Base-by-base conservation (phyloP, 805 yeast species). In the Monosporozyma aerobia region DNA sequence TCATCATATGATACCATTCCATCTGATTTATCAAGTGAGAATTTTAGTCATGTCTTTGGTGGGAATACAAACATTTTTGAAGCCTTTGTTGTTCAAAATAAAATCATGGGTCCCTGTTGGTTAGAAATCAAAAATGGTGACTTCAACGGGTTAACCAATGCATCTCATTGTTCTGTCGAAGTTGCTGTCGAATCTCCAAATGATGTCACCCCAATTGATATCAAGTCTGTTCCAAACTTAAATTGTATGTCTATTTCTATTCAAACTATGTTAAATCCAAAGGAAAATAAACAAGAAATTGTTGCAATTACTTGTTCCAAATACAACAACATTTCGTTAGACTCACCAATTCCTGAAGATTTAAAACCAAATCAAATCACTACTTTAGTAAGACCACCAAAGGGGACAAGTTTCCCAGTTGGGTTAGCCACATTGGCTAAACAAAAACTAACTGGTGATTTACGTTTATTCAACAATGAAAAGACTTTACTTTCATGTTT, bases 101-200 rank as follows among this genome's bases (percentile, higher is more conserved):
- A 85, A 59, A 77, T 94, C 46, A 90, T 89, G 97, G 99, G 99
- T 9, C 99, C 99, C 3, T 90, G 98, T 67, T 94, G 99, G 99
- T 73, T 94, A 50, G 85, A 85, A 48, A 75, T 94, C 50, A 73
- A 76, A 44, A 76, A 79, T 49, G 85, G 83, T 48, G 82, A 83
- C 56, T 85, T 86, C 59, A 64, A 67, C 25, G 67, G 79, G 0
- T 67, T 83, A 43, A 77, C 75, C 50, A 84, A 82, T 61, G 76
- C 86, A 2, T 83, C 96, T 0, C 92, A 90, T 70, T 87, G 95
- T 69, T 79, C 79, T 52, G 76, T 87, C n/a, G 96, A 89, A 61
- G 80, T 86, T 1, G 70, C 82, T 1, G 78, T 87, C 1, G 62
- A 67, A 2, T 67, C 74, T 10, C 80, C 94, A 9, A 52, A 54